Evolutionary conservation across 441 rosid species (phyloP), one percentile per base, ranked within the genome.

Genomic region (Macaranga tanarius): DNA sequence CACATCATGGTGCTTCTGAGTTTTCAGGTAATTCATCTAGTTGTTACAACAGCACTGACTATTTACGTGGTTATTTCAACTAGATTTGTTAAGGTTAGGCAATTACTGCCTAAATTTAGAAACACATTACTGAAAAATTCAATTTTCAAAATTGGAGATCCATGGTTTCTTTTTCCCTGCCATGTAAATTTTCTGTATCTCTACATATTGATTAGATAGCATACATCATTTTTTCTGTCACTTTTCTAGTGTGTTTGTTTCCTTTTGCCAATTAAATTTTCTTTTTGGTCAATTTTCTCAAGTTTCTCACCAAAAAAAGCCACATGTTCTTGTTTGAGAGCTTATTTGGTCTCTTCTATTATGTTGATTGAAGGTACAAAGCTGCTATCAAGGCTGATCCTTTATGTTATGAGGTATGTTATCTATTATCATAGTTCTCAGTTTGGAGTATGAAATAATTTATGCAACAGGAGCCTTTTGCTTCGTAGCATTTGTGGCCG

Each of bases 341-440:
- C 67, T 67, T 17, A 64, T 26, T 54, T 52, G 15, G 58, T 65
- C 69, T 82, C 54, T 51, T 52, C 51, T 71, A 47, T 68, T 17
- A 20, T 74, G 69, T 57, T 79, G 73, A 61, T 80, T 73, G 63
- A 73, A 94, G 99, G 99, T 92, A 91, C 80, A 91, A 92, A 87
- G 96, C 96, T 70, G 97, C 99, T 75, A 81, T 95, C 71, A 95
- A 89, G 82, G 97, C 97, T 65, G 97, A 95, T 84, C 97, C 99
- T 58, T 83, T 92, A 69, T 92, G 99, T 80, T 90, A 91, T 71
- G 99, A 95, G 97, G 99, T 95, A 92, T 69, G 75, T 69, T 69
- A 25, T 51, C 25, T 13, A 16, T 70, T 62, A 28, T 42, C 56
- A 15, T 71, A 57, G 15, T 76, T 73, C 11, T 66, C 47, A 45